Percentiles rank a stretch among this genome's conserved stretches.
Conservation (phyloP, 2,329 filamentous ascomycete genomes). For the Cryoendolithus antarcticus region DNA sequence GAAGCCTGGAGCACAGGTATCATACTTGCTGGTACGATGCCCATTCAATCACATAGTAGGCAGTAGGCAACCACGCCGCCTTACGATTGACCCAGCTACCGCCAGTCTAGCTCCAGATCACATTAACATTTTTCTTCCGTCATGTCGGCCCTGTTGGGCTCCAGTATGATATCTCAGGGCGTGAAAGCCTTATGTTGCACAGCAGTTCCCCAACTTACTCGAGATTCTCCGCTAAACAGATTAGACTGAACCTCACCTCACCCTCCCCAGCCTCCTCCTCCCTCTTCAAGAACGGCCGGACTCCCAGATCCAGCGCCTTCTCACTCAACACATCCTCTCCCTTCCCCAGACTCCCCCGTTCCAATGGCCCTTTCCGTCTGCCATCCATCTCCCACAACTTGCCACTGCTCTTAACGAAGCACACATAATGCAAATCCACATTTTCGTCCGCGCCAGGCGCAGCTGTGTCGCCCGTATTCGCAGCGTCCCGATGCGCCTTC, state of each 20-base stretch:
- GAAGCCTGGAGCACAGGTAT: too few relatives aligned
- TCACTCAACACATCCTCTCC: slow-evolving; percentile 48
- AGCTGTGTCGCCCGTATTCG: slow-evolving; percentile 61
- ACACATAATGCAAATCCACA: slow-evolving; percentile 92
- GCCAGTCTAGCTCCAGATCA: too few relatives aligned
- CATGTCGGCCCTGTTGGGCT: too few relatives aligned
- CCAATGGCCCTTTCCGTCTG: slow-evolving; percentile 56
- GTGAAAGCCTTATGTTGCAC: too few relatives aligned
- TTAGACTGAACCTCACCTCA: slow-evolving; percentile 51
- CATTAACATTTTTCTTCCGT: too few relatives aligned
- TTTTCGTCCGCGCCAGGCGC: slow-evolving; percentile 68
- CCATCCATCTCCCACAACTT: slow-evolving; percentile 73
- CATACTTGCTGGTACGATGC: too few relatives aligned
- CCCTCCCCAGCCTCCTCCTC: slow-evolving; percentile 43
- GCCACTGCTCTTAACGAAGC: slow-evolving; percentile 70
- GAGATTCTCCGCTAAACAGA: slow-evolving; percentile 46
- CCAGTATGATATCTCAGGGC: too few relatives aligned
- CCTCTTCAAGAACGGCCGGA: slow-evolving; percentile 46
- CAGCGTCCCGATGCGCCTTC: slow-evolving; percentile 64
- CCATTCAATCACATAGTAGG: too few relatives aligned
- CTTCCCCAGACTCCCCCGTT: slow-evolving; percentile 37
- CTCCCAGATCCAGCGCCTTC: slow-evolving; percentile 60
- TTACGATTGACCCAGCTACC: too few relatives aligned
- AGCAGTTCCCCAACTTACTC: too few relatives aligned
- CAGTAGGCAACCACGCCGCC: too few relatives aligned